Evolutionary conservation across 768 basidiomycete species (phyloP).

Genomic region (Rhodosporidiobolus sp.): DNA sequence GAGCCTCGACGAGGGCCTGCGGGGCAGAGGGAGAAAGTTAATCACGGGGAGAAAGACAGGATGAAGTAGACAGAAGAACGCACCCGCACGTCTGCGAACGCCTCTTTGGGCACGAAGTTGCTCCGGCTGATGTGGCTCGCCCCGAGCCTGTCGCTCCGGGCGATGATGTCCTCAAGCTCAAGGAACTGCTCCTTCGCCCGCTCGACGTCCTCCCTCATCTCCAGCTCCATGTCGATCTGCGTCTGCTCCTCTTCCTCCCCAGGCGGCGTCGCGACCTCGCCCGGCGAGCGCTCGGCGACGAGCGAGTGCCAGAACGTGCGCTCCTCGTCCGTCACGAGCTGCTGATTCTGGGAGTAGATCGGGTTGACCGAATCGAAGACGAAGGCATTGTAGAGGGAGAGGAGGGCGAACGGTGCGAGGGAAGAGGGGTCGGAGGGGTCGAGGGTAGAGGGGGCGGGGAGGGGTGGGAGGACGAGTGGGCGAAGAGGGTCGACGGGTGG

Average conservation of each 20-base stretch:
- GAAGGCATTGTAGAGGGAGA: conserved; percentile 4
- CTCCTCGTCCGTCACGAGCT: conserved; percentile 7
- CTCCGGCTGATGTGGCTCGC: neutral
- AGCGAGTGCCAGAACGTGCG: neutral
- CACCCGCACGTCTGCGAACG: conserved; percentile 13
- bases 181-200: too few species aligned
- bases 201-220: neutral
- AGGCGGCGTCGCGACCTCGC: neutral
- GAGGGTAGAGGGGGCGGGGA: neutral
- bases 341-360: conserved; percentile 30
- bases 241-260: neutral
- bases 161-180: neutral
- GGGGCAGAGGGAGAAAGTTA: neutral
- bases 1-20: conserved; percentile 14
- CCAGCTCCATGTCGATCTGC: neutral
- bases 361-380: conserved; percentile 23
- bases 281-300: too few species aligned
- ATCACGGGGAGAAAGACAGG: too few species aligned
- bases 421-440: neutral
- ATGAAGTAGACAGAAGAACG: neutral
- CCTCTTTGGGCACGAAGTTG: neutral
- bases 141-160: neutral
- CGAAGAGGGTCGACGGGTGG: neutral
- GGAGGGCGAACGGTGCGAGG: too few species aligned
- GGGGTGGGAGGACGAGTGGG: neutral